phyloP scores from a whole-genome alignment of 1,139 yeast genomes.

The Neolecta irregularis region DNA sequence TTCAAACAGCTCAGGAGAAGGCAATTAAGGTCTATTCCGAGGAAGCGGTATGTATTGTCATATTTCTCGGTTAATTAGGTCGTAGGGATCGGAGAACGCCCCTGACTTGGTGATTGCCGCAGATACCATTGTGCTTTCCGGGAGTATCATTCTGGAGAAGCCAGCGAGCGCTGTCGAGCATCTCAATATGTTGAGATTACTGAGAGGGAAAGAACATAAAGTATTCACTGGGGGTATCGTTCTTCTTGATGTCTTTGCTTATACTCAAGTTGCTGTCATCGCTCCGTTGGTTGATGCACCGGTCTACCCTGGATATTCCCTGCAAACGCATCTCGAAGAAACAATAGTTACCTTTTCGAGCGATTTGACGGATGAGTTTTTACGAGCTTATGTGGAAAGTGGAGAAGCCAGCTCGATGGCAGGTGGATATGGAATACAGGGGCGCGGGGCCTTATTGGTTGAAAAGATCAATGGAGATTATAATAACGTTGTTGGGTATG shows the following conservation, averaged over 20 bases:
- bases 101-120: conserved; percentile 47
- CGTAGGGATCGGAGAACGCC: too few species aligned
- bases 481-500: conserved; percentile 64
- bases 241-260: too few species aligned
- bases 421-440: conserved; percentile 85
- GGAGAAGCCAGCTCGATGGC: conserved; percentile 75
- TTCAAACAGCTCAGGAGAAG: too few species aligned
- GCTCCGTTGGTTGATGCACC: conserved; percentile 28
- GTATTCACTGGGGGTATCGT: conserved; percentile 69
- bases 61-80: too few species aligned
- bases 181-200: conserved; percentile 30
- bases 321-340: conserved; percentile 29
- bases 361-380: conserved; percentile 35
- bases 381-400: conserved; percentile 45
- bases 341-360: conserved; percentile 36
- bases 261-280: conserved; percentile 42
- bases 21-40: too few species aligned
- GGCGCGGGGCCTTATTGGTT: conserved; percentile 41
- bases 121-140: conserved; percentile 67
- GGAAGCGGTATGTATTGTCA: too few species aligned
- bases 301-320: conserved; percentile 27
- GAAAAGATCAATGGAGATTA: conserved; percentile 58
- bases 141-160: conserved; percentile 55
- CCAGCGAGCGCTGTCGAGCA: conserved; percentile 46
- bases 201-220: conserved; percentile 29